These are phyloP conservation scores for Termitomyces sp. DNA, from an alignment of 768 basidiomycete species.

Conservation along the genomic window DNA sequence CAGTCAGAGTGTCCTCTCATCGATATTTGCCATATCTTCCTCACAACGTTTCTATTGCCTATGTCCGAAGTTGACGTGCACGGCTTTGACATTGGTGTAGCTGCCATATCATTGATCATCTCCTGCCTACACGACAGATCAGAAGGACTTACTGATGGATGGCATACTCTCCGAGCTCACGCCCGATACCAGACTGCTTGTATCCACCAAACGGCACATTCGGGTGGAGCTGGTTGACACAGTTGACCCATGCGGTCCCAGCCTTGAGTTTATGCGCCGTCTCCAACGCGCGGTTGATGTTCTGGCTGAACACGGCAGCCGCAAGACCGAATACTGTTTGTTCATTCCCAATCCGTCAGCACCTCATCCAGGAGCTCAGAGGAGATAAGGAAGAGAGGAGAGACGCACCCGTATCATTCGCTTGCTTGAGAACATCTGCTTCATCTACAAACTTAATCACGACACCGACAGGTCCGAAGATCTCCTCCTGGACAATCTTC, in stretches of 20 bases:
- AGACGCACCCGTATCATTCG: constrained; percentile 64
- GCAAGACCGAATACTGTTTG: constrained; percentile 68
- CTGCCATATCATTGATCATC: constrained; percentile 20
- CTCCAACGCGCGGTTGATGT: constrained; percentile 68
- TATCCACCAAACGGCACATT: constrained; percentile 80
- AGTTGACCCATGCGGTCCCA: constrained; percentile 74
- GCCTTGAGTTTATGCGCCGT: constrained; percentile 73
- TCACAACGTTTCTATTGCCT: constrained; percentile 12
- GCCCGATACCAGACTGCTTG: constrained; percentile 79
- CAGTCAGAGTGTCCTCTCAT: neutral
- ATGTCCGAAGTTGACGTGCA: constrained; percentile 55
- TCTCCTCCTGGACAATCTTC: constrained; percentile 65
- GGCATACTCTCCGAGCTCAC: constrained; percentile 78
- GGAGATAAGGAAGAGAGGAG: neutral
- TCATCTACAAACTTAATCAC: constrained; percentile 61
- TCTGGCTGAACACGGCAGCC: constrained; percentile 77
- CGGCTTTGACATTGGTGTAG: constrained; percentile 65
- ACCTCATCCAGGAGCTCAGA: no score
- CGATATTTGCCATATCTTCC: neutral
- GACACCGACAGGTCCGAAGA: constrained; percentile 71
- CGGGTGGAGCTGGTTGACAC: constrained; percentile 41
- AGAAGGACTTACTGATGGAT: constrained; percentile 40
- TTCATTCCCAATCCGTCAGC: neutral
- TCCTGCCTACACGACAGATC: neutral
- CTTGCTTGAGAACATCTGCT: constrained; percentile 52